Conservation (phyloP, 139 green algal genomes). For the Chlamydomonas sphaeroides region DNA sequence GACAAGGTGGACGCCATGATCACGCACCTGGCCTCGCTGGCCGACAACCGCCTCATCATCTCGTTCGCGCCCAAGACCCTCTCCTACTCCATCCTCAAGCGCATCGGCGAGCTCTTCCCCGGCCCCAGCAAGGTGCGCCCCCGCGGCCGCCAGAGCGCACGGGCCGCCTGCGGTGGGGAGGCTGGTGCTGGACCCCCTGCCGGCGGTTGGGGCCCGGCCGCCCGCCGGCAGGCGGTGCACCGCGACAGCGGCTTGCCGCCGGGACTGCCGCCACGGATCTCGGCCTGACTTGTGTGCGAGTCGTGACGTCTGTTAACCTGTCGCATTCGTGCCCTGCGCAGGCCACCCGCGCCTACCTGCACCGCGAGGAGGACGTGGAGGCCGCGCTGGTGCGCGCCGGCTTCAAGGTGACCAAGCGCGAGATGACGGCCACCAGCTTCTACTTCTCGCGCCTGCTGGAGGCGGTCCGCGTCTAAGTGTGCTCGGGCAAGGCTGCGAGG, state of each 20-base stretch:
- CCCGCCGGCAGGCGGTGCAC: too few relatives aligned
- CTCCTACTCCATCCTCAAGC: conserved; percentile 83
- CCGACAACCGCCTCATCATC: conserved; percentile 91
- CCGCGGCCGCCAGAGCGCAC: too few relatives aligned
- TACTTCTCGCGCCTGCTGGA: conserved; percentile 98
- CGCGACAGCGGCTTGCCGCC: too few relatives aligned
- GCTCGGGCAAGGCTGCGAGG: too few relatives aligned
- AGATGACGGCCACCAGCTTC: conserved; percentile 98
- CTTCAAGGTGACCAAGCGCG: conserved; percentile 85
- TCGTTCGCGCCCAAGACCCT: conserved; percentile 95
- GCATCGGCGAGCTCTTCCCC: conserved; percentile 98
- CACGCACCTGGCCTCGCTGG: conserved; percentile 86
- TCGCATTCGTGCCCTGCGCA: conserved; percentile 35
- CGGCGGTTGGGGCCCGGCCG: too few relatives aligned
- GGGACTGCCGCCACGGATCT: too few relatives aligned
- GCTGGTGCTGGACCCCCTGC: too few relatives aligned
- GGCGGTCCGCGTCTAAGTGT: conserved; percentile 47
- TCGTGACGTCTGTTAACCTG: too few relatives aligned
- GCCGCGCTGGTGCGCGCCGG: conserved; percentile 76
- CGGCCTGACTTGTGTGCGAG: too few relatives aligned
- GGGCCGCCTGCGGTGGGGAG: too few relatives aligned
- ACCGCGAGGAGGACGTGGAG: conserved; percentile 95
- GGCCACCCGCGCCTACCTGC: conserved; percentile 97
- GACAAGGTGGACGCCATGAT: conserved; percentile 96
- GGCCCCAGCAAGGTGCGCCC: conserved; percentile 86